phyloP scores from a whole-genome alignment of 495 filamentous ascomycete species.

The Trichocladium antarcticum region DNA sequence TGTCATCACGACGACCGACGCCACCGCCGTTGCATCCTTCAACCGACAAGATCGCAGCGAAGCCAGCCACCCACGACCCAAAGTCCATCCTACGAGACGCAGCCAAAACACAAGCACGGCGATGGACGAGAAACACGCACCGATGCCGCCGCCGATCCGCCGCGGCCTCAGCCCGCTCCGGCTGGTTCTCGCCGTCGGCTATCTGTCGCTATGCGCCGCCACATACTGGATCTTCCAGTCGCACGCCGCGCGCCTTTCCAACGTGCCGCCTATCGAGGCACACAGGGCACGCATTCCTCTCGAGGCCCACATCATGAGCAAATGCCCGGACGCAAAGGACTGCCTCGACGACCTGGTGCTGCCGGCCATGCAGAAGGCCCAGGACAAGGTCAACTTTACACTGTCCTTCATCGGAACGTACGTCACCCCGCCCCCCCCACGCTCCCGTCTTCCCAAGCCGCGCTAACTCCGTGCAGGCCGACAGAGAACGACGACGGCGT shows the following conservation, averaged over 20 bases:
- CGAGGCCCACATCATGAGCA: slow-evolving; percentile 89
- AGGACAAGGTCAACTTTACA: slow-evolving; percentile 78
- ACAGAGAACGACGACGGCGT: slow-evolving; percentile 52
- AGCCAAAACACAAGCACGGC: not conserved
- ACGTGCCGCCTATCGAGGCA: not conserved
- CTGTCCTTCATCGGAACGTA: slow-evolving; percentile 84
- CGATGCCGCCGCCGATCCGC: slow-evolving; percentile 9
- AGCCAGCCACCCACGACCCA: not conserved
- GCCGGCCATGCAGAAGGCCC: slow-evolving; percentile 72
- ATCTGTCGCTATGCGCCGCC: slow-evolving; percentile 2
- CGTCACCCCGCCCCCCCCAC: slow-evolving; percentile 9
- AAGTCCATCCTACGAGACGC: not conserved
- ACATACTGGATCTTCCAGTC: slow-evolving; percentile 5
- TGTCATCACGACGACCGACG: no score
- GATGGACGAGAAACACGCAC: slow-evolving; percentile 13
- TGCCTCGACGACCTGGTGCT: slow-evolving; percentile 73
- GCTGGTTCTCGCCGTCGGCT: slow-evolving; percentile 4
- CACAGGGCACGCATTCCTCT: slow-evolving; percentile 47
- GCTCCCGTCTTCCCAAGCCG: not conserved
- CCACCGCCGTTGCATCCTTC: not conserved
- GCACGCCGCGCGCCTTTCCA: not conserved
- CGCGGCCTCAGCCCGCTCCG: slow-evolving; percentile 7
- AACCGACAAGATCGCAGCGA: no score
- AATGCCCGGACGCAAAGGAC: slow-evolving; percentile 78
- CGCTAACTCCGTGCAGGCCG: slow-evolving; percentile 24